These are phyloP conservation scores for Aspergillus pseudoterreus DNA, from an alignment of 2,329 filamentous ascomycete genomes.

Conservation along the genomic window DNA sequence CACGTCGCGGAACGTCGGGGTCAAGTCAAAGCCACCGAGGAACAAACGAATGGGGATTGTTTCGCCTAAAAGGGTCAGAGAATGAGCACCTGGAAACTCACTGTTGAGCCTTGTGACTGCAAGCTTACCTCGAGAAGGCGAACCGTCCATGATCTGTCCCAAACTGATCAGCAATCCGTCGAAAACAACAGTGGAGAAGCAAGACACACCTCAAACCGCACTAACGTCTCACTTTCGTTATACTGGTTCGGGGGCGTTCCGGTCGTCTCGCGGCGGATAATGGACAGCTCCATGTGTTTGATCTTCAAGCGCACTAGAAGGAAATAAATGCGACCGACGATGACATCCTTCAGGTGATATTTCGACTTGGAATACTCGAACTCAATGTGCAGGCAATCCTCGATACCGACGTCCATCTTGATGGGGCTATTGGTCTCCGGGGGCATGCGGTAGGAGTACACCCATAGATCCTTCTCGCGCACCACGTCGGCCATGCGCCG, in stretches of 20 bases:
- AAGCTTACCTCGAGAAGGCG: constrained; percentile 81
- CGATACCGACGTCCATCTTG: constrained; percentile 99
- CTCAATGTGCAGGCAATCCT: constrained; percentile 98
- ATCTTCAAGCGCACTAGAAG: constrained; percentile 95
- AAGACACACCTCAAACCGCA: constrained; percentile 77
- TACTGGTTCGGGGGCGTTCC: constrained; percentile 97
- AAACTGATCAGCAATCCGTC: constrained; percentile 7
- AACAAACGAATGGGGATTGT: constrained; percentile 97
- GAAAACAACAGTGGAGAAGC: background rate
- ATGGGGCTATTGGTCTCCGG: constrained; percentile 98
- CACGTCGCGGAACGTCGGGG: constrained; percentile 96
- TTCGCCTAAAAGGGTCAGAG: constrained; percentile 52
- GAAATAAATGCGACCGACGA: constrained; percentile 98
- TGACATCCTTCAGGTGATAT: constrained; percentile 98
- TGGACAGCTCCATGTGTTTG: constrained; percentile 99
- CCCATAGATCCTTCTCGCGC: constrained; percentile 99
- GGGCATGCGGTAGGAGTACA: constrained; percentile 96
- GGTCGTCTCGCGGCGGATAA: constrained; percentile 94
- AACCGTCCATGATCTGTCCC: constrained; percentile 93
- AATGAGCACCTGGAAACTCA: background rate
- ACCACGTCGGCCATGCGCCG: constrained; percentile 97
- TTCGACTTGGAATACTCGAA: constrained; percentile 99
- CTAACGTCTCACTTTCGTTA: constrained; percentile 97
- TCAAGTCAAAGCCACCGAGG: constrained; percentile 94
- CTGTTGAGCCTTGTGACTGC: background rate